These are phyloP conservation scores for Ammopiptanthus mongolicus DNA, from an alignment of 306 rosid species.

Conservation along the genomic window DNA sequence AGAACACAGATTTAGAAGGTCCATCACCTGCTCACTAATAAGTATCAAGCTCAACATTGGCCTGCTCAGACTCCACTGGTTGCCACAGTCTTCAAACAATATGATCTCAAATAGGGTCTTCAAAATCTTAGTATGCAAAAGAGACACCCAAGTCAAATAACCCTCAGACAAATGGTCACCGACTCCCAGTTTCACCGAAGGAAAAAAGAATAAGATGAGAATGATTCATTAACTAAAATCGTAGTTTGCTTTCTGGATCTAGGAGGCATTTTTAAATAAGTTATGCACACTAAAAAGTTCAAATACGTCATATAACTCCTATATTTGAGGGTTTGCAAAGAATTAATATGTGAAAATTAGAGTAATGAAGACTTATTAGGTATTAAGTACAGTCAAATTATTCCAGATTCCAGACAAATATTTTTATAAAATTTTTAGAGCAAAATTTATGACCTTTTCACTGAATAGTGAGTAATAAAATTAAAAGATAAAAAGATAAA, in stretches of 20 bases:
- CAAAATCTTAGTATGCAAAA: constrained; percentile 52
- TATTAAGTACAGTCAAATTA: neutral
- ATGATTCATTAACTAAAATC: too few relatives aligned
- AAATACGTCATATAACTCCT: neutral
- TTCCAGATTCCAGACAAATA: neutral
- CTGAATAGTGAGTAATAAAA: neutral
- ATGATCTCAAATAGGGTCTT: constrained; percentile 91
- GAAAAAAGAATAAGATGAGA: neutral
- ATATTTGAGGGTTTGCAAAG: constrained; percentile 6
- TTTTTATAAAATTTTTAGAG: neutral
- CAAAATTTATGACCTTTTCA: neutral
- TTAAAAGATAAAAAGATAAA: neutral
- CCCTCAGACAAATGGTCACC: neutral
- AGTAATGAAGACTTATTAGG: constrained; percentile 1
- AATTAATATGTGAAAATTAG: neutral
- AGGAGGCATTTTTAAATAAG: neutral
- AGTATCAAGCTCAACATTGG: constrained; percentile 96
- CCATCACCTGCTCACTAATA: constrained; percentile 73
- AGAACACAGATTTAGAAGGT: neutral
- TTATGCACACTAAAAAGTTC: neutral
- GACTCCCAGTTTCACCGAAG: neutral
- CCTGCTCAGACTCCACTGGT: constrained; percentile 96
- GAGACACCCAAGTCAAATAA: constrained; percentile 28
- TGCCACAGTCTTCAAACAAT: constrained; percentile 84
- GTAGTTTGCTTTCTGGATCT: neutral